These are phyloP conservation scores for Lachancea lanzarotensis DNA, from an alignment of 805 yeast genomes.

Conservation along the genomic window DNA sequence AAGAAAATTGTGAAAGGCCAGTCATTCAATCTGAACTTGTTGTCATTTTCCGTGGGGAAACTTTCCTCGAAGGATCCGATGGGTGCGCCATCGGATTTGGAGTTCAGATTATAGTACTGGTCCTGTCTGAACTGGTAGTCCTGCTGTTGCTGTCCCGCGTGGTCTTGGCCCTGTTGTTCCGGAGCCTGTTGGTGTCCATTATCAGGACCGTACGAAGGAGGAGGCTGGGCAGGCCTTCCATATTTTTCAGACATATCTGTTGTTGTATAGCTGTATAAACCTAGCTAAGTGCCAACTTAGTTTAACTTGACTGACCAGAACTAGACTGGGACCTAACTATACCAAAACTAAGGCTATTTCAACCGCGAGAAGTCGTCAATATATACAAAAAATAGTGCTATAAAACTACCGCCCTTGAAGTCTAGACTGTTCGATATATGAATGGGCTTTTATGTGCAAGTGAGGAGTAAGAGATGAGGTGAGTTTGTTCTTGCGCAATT, in stretches of 20 bases:
- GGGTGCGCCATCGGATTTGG: constrained; percentile 33
- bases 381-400: not conserved
- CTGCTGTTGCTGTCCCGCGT: constrained; percentile 10
- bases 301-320: too few species aligned
- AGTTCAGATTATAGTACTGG: constrained; percentile 25
- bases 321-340: not conserved
- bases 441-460: not conserved
- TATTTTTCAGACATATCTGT: constrained; percentile 11
- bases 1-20: constrained; percentile 59
- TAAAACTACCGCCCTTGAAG: too few species aligned
- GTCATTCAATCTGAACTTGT: constrained; percentile 62
- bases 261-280: not conserved
- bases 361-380: not conserved
- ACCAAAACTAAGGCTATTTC: not conserved
- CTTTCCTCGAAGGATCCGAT: constrained; percentile 56
- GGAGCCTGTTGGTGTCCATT: constrained; percentile 1
- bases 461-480: not conserved
- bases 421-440: not conserved
- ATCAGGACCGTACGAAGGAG: constrained; percentile 13
- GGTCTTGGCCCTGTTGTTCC: constrained; percentile 2
- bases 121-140: constrained; percentile 24
- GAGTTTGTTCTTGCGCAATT: constrained; percentile 1
- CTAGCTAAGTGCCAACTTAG: not conserved
- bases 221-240: constrained; percentile 17
- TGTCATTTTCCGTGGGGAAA: constrained; percentile 45